Conservation (phyloP, 2,329 filamentous ascomycete genomes). For the Talaromyces rugulosus region DNA sequence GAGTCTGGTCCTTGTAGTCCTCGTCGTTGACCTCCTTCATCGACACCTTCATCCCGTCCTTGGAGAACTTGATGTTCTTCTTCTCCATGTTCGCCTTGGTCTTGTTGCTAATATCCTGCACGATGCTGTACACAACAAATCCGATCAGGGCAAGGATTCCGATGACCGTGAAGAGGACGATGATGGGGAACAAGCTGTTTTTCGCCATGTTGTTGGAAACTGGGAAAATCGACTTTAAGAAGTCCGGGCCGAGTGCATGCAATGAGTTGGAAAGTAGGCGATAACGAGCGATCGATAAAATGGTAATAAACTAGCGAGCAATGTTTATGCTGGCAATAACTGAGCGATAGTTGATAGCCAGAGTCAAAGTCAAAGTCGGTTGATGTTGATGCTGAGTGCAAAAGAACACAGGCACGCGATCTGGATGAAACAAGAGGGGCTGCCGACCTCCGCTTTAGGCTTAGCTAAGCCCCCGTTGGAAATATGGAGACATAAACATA, state of each 20-base stretch:
- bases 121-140: conserved; percentile 56
- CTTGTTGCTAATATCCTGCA: conserved; percentile 54
- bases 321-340: background rate
- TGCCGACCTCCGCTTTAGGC: background rate
- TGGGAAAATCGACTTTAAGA: background rate
- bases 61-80: conserved; percentile 57
- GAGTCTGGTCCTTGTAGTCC: conserved; percentile 57
- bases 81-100: conserved; percentile 60
- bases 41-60: conserved; percentile 58
- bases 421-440: background rate
- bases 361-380: background rate
- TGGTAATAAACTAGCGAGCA: background rate
- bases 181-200: conserved; percentile 49
- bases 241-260: background rate
- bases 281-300: background rate
- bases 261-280: background rate
- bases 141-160: conserved; percentile 49
- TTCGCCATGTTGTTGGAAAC: conserved; percentile 15
- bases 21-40: conserved; percentile 56
- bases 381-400: background rate
- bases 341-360: background rate
- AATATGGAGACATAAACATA: too few species aligned
- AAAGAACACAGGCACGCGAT: background rate
- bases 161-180: conserved; percentile 54
- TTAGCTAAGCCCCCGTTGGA: background rate